These are phyloP conservation scores for Cyclotella baltica DNA, from an alignment of 108 stramenopile genomes.

Conservation along the genomic window DNA sequence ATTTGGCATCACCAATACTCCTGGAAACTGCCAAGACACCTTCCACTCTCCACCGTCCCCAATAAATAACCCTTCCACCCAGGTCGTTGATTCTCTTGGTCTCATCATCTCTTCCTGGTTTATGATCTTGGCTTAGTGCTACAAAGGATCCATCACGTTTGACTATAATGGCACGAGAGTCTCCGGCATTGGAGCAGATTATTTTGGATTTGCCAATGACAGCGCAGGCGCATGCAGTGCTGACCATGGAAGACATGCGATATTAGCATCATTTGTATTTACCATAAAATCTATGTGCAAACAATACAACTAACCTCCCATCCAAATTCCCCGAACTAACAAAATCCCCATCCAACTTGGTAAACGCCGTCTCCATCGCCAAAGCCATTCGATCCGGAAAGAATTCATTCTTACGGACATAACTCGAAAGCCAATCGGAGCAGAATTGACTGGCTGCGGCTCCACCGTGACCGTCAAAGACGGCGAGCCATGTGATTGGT, in stretches of 20 bases:
- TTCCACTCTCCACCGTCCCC: conserved; percentile 95
- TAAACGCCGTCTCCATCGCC: conserved; percentile 83
- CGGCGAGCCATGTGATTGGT: conserved; percentile 72
- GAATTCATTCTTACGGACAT: conserved; percentile 72
- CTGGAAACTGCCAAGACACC: conserved; percentile 96
- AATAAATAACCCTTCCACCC: conserved; percentile 93
- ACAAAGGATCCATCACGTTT: conserved; percentile 84
- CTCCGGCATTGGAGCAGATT: conserved; percentile 95
- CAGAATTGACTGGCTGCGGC: conserved; percentile 91
- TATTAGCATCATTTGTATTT: no score
- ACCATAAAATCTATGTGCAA: no score
- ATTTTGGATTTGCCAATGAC: conserved; percentile 81
- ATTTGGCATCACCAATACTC: conserved; percentile 92
- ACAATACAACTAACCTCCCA: conserved; percentile 40
- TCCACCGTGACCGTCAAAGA: conserved; percentile 98
- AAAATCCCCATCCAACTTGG: conserved; percentile 78
- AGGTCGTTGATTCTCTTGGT: conserved; percentile 85
- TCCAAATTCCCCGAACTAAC: conserved; percentile 79
- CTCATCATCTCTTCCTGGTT: conserved; percentile 92
- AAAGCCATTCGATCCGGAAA: conserved; percentile 74
- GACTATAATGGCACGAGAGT: conserved; percentile 93
- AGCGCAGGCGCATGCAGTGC: conserved; percentile 82
- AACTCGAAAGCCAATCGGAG: conserved; percentile 83
- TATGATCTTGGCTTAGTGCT: conserved; percentile 90
- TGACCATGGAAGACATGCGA: no score